Evolutionary conservation across 495 filamentous ascomycete genomes (phyloP).

Genomic region (Bacidia rubella): DNA sequence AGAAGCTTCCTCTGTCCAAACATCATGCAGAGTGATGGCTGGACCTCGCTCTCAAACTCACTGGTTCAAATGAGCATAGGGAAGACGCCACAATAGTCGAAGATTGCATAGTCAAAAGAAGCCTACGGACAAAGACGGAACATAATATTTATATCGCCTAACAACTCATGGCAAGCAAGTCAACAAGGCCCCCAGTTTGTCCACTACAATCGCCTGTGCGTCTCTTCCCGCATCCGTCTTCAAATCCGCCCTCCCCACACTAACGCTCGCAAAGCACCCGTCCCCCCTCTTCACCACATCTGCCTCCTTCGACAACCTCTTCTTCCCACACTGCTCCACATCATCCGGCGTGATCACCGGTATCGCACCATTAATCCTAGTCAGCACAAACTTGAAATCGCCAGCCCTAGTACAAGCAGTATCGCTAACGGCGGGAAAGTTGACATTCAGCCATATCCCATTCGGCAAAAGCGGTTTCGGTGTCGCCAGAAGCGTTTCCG

Average conservation of each 20-base stretch:
- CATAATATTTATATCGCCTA: too few relatives aligned
- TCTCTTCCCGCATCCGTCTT: slow-evolving; percentile 44
- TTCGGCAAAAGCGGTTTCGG: slow-evolving; percentile 47
- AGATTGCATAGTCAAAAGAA: too few relatives aligned
- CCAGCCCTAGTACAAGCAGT: slow-evolving; percentile 30
- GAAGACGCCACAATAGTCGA: too few relatives aligned
- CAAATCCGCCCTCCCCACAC: slow-evolving; percentile 41
- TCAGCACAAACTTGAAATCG: slow-evolving; percentile 48
- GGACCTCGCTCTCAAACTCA: too few relatives aligned
- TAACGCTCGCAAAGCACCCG: slow-evolving; percentile 50
- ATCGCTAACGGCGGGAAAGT: slow-evolving; percentile 40
- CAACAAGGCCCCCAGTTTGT: slow-evolving; percentile 40
- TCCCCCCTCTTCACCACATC: slow-evolving; percentile 28
- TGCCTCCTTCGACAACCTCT: slow-evolving; percentile 43
- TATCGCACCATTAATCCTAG: slow-evolving; percentile 39
- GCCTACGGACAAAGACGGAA: too few relatives aligned
- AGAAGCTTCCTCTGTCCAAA: too few relatives aligned
- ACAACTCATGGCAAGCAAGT: slow-evolving; percentile 23
- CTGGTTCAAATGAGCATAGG: too few relatives aligned
- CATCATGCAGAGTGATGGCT: too few relatives aligned
- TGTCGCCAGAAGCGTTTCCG: slow-evolving; percentile 34
- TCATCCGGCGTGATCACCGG: slow-evolving; percentile 36
- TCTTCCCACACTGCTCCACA: slow-evolving; percentile 39
- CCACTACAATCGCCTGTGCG: slow-evolving; percentile 40
- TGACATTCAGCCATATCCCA: slow-evolving; percentile 51